Evolutionary conservation across 2,329 filamentous ascomycete genomes (phyloP).

Genomic region (Sclerotinia borealis): DNA sequence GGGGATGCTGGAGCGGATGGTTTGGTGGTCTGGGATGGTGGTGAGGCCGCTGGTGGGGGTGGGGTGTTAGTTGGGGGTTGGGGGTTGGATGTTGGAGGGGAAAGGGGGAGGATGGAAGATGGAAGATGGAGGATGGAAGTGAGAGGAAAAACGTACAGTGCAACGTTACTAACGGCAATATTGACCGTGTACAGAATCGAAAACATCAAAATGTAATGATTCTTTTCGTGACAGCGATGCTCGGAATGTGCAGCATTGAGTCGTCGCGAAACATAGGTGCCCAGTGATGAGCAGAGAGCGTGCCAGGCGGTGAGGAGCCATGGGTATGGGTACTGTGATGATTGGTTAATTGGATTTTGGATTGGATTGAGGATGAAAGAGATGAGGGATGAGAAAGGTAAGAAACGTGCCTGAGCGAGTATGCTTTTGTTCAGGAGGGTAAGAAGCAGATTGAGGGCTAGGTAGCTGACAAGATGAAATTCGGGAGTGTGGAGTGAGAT

Average conservation of each 20-base stretch:
- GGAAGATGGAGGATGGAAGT: background rate
- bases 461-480: background rate
- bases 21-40: constrained; percentile 61
- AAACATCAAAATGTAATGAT: constrained; percentile 48
- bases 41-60: constrained; percentile 40
- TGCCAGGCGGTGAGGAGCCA: constrained; percentile 57
- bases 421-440: background rate
- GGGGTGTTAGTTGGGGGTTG: background rate
- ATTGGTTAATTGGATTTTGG: background rate
- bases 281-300: constrained; percentile 50
- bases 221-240: constrained; percentile 47
- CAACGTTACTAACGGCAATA: constrained; percentile 59
- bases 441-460: background rate
- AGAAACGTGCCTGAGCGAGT: background rate
- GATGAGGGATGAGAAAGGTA: background rate
- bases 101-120: background rate
- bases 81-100: background rate
- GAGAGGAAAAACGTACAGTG: constrained; percentile 39
- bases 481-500: background rate
- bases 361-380: background rate
- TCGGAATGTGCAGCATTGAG: constrained; percentile 48
- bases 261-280: constrained; percentile 47
- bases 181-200: constrained; percentile 57
- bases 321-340: constrained; percentile 50
- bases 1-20: constrained; percentile 55